Base-by-base conservation (phyloP, 2,329 filamentous ascomycete species). In the Penicillium sp. region DNA sequence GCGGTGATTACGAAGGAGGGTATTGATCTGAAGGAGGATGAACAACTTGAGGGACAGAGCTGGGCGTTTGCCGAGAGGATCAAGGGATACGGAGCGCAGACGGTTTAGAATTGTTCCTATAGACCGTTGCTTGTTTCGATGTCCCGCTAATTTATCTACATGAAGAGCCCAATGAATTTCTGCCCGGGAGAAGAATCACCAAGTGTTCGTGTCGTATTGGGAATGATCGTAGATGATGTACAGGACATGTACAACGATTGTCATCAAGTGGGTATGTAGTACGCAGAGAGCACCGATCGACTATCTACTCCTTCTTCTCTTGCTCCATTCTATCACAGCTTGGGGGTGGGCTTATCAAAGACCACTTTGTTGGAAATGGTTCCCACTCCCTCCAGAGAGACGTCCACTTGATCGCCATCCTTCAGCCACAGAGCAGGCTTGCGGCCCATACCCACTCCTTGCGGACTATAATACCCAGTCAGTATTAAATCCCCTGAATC, bases 11-110 rank as follows among this genome's bases (percentile, higher is more conserved):
- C 91, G 58, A 90, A 92, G 80, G 91, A 92, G 52, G 92, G 91
- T n/a, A 88, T 98, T 61, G 90, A 96, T 58, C 76, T 97, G 68
- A 89, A 89, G 77, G 87, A 96, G 79, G 82, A 90, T 71, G 91
- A 96, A 83, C 88, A 93, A 84, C 84, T 99, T 68, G 93, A 98
- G 84, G 85, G 89, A 71, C 94, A 98, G 85, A 97, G 93, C 85
- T 98, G 94, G 95, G 93, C 91, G 55, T 99, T 99, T 82, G 95
- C 95, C 26, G 94, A 98, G 76, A 86, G 89, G 70, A 97, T 99
- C 78, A 90, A 87, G 78, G 95, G 95, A 48, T 99, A 99, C 76
- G 95, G 95, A 63, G 96, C 93, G 28, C 93, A 98, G 83, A 79
- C 81, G 61, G 80, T 81, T 68, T 85, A 76, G 67, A 58, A 33